Base-by-base conservation (phyloP, 78 protist species). In the Dictyostelium brefeldianum region DNA sequence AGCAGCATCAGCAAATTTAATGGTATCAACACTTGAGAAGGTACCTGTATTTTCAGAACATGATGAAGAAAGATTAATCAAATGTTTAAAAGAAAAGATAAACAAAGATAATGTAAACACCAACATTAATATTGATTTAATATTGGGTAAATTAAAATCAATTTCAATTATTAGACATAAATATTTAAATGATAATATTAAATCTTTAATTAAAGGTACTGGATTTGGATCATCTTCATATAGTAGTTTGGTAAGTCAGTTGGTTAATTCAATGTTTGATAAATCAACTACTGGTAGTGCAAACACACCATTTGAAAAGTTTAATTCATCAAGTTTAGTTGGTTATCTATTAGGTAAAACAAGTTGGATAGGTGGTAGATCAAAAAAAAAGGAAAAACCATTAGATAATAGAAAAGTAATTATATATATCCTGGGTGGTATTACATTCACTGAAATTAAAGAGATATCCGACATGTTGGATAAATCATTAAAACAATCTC, bases 341-440 rank as follows among this genome's bases (percentile, higher is more conserved):
- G 93, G 93, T 0, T 87, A 81, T 59, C 50, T 87, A 4, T 47
- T 84, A 9, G 81, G 84, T 7, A 54, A 77, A 25, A 14, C 51
- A 18, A 50, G 59, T 50, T 87, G 93, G 93, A 51, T 51, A 4
- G 10, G n/a, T 14, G 69, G 93, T 20, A 36, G 67, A 46, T 64
- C 83, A 25, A 75, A 74, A 48, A 75, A 65, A 48, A 29, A n/a
- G 9, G 53, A 18, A 9, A 77, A 65, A 22, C 64, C 81, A 43
- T 77, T 64, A 5, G 93, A 87, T 74, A 87, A 57, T 47, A 54
- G 93, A 47, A 87, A 87, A 47, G 70, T 87, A 12, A 47, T 87
- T 0, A 65, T 87, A 14, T 87, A 77, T 22, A 77, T 87, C 11
- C 9, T 87, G 50, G 93, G 93, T 53, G 93, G 93, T 64, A 36